Evolutionary conservation across 2,329 filamentous ascomycete genomes (phyloP).

Genomic region (Penicillium sp.): DNA sequence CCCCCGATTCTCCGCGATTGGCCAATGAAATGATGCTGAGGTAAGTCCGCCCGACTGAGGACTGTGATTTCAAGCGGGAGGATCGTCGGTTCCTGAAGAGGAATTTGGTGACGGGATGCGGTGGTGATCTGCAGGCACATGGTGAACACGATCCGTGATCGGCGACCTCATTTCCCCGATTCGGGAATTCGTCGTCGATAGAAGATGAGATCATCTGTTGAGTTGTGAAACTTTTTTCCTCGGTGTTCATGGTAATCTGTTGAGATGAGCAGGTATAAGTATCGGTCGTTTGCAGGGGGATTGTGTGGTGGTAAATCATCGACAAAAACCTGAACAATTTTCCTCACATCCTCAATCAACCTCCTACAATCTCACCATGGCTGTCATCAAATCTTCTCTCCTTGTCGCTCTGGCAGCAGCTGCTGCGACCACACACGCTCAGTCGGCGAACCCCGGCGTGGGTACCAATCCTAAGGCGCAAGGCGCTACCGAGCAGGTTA

Average conservation of each 20-base stretch:
- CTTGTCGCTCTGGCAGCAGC: conserved; percentile 2
- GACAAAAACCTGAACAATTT: background rate
- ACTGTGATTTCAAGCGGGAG: too few species aligned
- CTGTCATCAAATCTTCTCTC: conserved; percentile 3
- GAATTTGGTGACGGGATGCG: too few species aligned
- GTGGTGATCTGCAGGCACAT: too few species aligned
- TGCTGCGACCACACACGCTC: conserved; percentile 2
- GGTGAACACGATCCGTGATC: too few species aligned
- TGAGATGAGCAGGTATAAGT: background rate
- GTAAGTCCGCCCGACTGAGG: too few species aligned
- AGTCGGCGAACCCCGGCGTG: conserved; percentile 10
- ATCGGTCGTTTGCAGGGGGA: background rate
- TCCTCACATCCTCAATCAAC: background rate
- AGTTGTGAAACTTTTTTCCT: too few species aligned
- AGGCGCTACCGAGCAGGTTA: conserved; percentile 10
- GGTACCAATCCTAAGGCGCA: conserved; percentile 11
- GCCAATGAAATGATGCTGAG: too few species aligned
- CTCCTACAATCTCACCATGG: background rate
- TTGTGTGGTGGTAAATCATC: background rate
- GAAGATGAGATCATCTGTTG: background rate
- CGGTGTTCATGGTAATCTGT: too few species aligned
- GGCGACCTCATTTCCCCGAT: too few species aligned
- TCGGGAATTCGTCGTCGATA: too few species aligned
- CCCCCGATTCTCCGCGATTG: too few species aligned
- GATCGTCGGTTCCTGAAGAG: too few species aligned